Evolutionary conservation across 2,329 filamentous ascomycete genomes (phyloP).

Genomic region (Paecilomyces formosus): DNA sequence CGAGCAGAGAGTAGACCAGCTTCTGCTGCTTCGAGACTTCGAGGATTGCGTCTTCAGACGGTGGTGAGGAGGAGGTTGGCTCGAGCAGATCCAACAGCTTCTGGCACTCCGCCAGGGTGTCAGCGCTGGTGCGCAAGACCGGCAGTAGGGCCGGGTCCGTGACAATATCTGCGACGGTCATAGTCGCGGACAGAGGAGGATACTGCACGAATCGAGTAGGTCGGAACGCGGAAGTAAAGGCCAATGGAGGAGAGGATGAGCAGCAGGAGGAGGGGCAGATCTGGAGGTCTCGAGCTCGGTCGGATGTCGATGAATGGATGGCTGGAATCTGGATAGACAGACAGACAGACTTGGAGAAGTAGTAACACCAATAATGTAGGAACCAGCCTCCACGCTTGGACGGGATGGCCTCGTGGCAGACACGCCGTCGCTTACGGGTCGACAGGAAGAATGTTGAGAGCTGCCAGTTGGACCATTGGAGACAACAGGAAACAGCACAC

Average conservation of each 20-base stretch:
- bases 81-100: constrained; percentile 51
- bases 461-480: constrained; percentile 3
- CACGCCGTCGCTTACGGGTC: constrained; percentile 9
- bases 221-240: not conserved
- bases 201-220: not conserved
- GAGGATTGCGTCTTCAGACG: constrained; percentile 44
- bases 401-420: constrained; percentile 6
- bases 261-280: constrained; percentile 1
- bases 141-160: constrained; percentile 58
- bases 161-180: constrained; percentile 53
- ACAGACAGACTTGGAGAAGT: too few species aligned
- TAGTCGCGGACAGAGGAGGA: constrained; percentile 18
- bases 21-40: constrained; percentile 71
- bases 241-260: constrained; percentile 5
- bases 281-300: not conserved
- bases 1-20: constrained; percentile 67
- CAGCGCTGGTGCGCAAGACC: constrained; percentile 64
- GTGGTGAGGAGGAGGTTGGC: constrained; percentile 34
- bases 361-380: too few species aligned
- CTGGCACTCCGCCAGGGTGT: constrained; percentile 65
- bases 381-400: not conserved
- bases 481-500: not conserved
- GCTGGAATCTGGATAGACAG: not conserved
- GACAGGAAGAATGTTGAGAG: constrained; percentile 2
- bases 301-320: not conserved